phyloP scores from a whole-genome alignment of 192 early-diverging fungal genomes.

The Coemansia sp. region DNA sequence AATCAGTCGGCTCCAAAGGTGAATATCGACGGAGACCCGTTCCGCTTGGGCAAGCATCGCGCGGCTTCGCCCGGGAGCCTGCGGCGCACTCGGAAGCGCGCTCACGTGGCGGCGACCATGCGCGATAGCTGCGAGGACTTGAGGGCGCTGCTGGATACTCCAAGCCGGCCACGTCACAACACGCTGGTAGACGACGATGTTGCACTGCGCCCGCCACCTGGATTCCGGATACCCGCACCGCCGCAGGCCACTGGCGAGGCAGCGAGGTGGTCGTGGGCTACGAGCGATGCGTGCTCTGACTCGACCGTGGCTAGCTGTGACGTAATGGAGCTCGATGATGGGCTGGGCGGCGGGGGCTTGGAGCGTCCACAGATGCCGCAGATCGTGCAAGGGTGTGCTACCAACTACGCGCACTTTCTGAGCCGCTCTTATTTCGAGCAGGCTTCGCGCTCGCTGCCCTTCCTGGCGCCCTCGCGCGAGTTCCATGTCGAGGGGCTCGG shows the following conservation, averaged over 20 bases:
- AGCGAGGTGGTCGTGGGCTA: conserved; percentile 6
- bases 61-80: conserved; percentile 46
- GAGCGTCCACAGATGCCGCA: conserved; percentile 54
- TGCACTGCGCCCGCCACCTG: conserved; percentile 26
- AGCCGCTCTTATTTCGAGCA: conserved; percentile 36
- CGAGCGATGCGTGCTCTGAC: conserved; percentile 13
- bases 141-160: conserved; percentile 30
- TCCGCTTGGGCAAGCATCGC: conserved; percentile 50
- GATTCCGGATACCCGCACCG: conserved; percentile 32
- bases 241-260: conserved; percentile 9
- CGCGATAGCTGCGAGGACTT: conserved; percentile 10
- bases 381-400: conserved; percentile 43
- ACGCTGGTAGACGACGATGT: conserved; percentile 50
- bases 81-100: conserved; percentile 44
- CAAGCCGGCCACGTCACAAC: conserved; percentile 44
- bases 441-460: conserved; percentile 26
- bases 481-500: conserved; percentile 35
- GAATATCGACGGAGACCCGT: conserved; percentile 20
- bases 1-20: conserved; percentile 10
- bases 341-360: conserved; percentile 22
- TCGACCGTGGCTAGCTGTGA: not conserved
- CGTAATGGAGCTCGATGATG: not conserved
- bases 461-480: conserved; percentile 34
- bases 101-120: conserved; percentile 26
- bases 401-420: conserved; percentile 52